A percentile compares a stretch with the other conserved stretches of the same genome.
Conservation (phyloP, 129 eudicot species). For the Ambrosia trifida region DNA sequence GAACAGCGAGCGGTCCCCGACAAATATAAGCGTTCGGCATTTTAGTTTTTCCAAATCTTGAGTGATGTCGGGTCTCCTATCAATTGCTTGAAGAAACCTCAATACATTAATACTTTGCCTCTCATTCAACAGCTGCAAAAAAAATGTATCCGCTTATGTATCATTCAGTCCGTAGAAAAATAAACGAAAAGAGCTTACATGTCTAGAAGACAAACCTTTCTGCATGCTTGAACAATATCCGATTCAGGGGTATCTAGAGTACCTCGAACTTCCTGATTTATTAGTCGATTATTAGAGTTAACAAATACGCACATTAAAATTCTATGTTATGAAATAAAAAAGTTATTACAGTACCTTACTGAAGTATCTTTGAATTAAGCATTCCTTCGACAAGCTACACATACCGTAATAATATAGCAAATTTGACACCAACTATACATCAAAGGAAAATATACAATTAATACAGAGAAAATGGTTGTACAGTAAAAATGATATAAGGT, state of each 20-base stretch:
- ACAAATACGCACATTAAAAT: not conserved
- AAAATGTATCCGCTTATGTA: not conserved
- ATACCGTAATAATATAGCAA: slow-evolving; percentile 70
- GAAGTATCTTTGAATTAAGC: slow-evolving; percentile 66
- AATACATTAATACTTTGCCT: slow-evolving; percentile 77
- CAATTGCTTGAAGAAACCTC: slow-evolving; percentile 89
- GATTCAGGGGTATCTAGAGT: slow-evolving; percentile 70
- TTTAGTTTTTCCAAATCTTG: slow-evolving; percentile 65
- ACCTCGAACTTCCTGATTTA: slow-evolving; percentile 72
- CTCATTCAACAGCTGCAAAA: slow-evolving; percentile 71
- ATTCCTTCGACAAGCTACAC: slow-evolving; percentile 65
- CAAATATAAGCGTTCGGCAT: slow-evolving; percentile 86
- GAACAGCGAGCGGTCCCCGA: slow-evolving; percentile 83
- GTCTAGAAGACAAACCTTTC: slow-evolving; percentile 55
- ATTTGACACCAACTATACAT: slow-evolving; percentile 66
- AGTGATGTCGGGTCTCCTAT: slow-evolving; percentile 77
- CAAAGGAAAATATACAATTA: not conserved
- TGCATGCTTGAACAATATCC: slow-evolving; percentile 76
- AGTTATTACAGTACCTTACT: slow-evolving; percentile 52
- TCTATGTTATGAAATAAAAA: not conserved
- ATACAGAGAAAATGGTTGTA: not conserved
- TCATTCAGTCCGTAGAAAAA: too few relatives aligned
- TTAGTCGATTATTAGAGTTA: slow-evolving; percentile 8
- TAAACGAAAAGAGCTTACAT: too few relatives aligned
- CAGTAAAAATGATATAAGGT: too few relatives aligned